Evolutionary conservation across 805 yeast genomes (phyloP), one percentile per base, ranked within the genome.

Genomic region (Lachancea sp.): DNA sequence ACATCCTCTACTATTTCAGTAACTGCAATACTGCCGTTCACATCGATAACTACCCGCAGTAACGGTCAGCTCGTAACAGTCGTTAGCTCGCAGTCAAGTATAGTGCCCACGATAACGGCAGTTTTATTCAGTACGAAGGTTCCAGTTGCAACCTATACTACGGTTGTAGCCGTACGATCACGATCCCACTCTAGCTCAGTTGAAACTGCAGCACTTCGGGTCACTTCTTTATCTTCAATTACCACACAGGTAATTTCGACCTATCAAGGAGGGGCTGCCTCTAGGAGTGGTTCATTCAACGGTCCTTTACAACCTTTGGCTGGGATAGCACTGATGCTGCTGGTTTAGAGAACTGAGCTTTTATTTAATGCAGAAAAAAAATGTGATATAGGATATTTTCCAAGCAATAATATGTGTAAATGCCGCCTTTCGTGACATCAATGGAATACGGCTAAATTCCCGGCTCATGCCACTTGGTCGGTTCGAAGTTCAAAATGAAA

Each of bases 21-120:
- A 11, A 48, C 48, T 6, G 40, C 46, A 11, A 28, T 46, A 8
- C 16, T 41, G 5, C 45, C 49, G 16, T 21, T 42, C 5, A 45
- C 51, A 13, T 13, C 19, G 7, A 45, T 41, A 9, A 34, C 47
- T 4, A 28, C 43, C 25, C 17, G 41, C 20, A 34, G 34, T 2
- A 21, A 38, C 20, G 42, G 42, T 12, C 37, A 46, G 15, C 23
- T 42, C 15, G 26, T 38, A 2, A 49, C 50, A 3, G 36, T 45
- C 20, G 45, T 46, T 11, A 43, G 45, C 20, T 43, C 49, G 5
- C 28, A 20, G 15, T 34, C 41, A 8, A 41, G 33, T 16, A 34
- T 37, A 5, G 11, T 41, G 3, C 36, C 45, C 2, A 30, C 38
- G 2, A 41, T 38, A 3, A 44, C 50, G 11, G 42, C 49, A 11